phyloP scores from a whole-genome alignment of 306 rosid genomes.

The Pyrus bretschneideri region DNA sequence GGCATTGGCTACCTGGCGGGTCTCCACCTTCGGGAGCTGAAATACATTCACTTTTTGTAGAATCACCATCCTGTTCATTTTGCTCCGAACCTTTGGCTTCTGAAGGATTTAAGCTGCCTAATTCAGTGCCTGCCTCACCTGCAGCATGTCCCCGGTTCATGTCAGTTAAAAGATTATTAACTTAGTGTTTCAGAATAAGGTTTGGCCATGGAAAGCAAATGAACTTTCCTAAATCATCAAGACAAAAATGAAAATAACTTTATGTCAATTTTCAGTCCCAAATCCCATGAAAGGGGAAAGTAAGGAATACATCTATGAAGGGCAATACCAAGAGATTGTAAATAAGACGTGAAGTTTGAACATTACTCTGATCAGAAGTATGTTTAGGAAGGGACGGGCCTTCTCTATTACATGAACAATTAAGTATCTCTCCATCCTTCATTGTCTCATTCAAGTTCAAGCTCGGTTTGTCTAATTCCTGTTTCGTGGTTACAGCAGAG shows the following conservation, averaged over 20 bases:
- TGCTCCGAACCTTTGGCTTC: slow-evolving; percentile 23
- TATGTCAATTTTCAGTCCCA: neutral
- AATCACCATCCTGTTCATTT: slow-evolving; percentile 24
- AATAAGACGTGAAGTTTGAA: slow-evolving; percentile 12
- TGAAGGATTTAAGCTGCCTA: slow-evolving; percentile 20
- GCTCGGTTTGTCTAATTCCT: slow-evolving; percentile 7
- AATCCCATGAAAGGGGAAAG: neutral
- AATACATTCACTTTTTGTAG: slow-evolving; percentile 17
- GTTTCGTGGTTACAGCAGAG: slow-evolving; percentile 14
- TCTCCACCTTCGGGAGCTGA: slow-evolving; percentile 18
- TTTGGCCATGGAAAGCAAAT: neutral
- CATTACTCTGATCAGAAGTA: slow-evolving; percentile 25
- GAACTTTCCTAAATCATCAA: neutral
- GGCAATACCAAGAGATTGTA: neutral
- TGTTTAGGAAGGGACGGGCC: slow-evolving; percentile 7
- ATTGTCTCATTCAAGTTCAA: slow-evolving; percentile 18
- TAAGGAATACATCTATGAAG: neutral
- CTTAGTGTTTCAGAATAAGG: neutral
- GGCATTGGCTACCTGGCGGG: slow-evolving; percentile 18
- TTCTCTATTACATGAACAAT: slow-evolving; percentile 21
- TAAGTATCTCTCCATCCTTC: slow-evolving; percentile 29
- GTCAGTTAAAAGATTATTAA: slow-evolving; percentile 21
- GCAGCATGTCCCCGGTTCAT: slow-evolving; percentile 13
- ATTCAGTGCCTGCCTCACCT: slow-evolving; percentile 14
- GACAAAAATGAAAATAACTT: neutral